Evolutionary conservation across 192 early-diverging fungal species (phyloP).

Genomic region (Rhizophagus clarus): DNA sequence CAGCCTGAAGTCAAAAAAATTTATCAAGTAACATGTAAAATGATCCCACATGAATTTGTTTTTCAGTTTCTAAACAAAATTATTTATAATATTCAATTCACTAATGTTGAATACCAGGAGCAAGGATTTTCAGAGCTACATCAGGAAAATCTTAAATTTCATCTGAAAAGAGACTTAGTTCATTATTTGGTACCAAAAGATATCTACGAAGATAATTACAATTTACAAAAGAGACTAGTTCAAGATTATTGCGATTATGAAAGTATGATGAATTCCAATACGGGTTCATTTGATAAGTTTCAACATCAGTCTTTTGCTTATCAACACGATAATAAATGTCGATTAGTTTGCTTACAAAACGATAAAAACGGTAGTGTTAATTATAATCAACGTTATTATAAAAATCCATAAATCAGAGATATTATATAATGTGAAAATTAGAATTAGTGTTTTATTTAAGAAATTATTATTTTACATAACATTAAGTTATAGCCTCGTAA

Average conservation of each 20-base stretch:
- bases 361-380: too few species aligned
- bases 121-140: not conserved
- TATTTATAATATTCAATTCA: not conserved
- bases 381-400: too few species aligned
- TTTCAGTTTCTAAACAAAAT: too few species aligned
- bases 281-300: not conserved
- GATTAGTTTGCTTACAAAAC: too few species aligned
- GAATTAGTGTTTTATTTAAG: too few species aligned
- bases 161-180: not conserved
- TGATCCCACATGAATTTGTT: not conserved
- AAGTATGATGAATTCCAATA: not conserved
- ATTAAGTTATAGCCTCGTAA: too few species aligned
- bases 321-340: not conserved
- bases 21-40: not conserved
- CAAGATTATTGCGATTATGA: too few species aligned
- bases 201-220: not conserved
- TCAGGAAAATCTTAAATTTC: not conserved
- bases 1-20: not conserved
- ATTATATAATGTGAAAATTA: too few species aligned
- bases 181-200: not conserved
- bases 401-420: too few species aligned
- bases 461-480: too few species aligned
- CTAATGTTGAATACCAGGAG: not conserved
- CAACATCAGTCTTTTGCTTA: not conserved
- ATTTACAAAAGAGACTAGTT: not conserved